Percentiles rank a stretch among this genome's conserved stretches.
phyloP scores from a whole-genome alignment of 371 early-diverging fungal genomes.

The Syncephalastrum racemosum region DNA sequence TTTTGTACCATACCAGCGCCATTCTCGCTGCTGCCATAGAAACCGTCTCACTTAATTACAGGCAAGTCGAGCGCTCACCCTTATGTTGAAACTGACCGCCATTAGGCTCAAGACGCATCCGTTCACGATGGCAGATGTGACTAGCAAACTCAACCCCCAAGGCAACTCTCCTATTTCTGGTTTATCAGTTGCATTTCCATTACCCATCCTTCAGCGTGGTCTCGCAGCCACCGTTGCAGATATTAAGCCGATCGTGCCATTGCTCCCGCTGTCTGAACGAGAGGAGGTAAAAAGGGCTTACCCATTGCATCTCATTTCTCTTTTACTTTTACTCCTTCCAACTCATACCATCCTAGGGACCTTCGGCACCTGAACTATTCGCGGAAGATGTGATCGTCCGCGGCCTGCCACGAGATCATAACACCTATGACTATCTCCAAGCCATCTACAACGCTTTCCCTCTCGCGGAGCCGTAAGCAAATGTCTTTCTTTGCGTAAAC shows the following conservation, averaged over 20 bases:
- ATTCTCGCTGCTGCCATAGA: constrained; percentile 68
- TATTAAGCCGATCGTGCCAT: too few species aligned
- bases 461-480: constrained; percentile 17
- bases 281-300: too few species aligned
- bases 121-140: constrained; percentile 38
- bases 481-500: not conserved
- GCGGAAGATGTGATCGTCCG: constrained; percentile 36
- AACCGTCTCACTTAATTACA: constrained; percentile 54
- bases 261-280: too few species aligned
- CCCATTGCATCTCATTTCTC: too few species aligned
- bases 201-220: constrained; percentile 37
- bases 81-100: not conserved
- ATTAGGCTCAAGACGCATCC: constrained; percentile 43
- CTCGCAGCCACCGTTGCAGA: constrained; percentile 13
- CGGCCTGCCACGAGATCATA: constrained; percentile 23
- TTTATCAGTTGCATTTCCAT: constrained; percentile 44
- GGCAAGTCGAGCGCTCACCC: constrained; percentile 25
- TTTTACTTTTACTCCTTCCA: too few species aligned
- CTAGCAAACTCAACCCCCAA: constrained; percentile 49
- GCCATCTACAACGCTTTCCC: constrained; percentile 22
- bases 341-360: too few species aligned
- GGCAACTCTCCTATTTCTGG: constrained; percentile 46
- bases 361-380: constrained; percentile 15
- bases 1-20: constrained; percentile 68
- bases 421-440: constrained; percentile 13